Evolutionary conservation across 768 basidiomycete species (phyloP).

Genomic region (Ephemerocybe angulata): DNA sequence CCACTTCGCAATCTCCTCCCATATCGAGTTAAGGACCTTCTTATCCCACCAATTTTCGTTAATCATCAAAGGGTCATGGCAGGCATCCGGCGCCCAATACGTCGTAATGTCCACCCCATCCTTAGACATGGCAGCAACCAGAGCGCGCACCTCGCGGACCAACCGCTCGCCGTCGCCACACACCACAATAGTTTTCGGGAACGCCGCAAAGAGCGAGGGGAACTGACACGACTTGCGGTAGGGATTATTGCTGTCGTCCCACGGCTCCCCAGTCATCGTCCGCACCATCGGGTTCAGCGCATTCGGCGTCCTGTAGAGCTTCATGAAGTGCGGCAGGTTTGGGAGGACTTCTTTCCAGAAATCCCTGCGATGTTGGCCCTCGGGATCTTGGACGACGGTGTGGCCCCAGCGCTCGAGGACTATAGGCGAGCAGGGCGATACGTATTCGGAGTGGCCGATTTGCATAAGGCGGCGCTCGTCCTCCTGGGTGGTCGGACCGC

Average conservation of each 20-base stretch:
- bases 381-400: constrained; percentile 28
- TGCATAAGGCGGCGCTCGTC: constrained; percentile 31
- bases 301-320: constrained; percentile 14
- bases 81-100: constrained; percentile 36
- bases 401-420: constrained; percentile 39
- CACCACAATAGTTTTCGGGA: constrained; percentile 42
- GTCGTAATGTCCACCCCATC: constrained; percentile 34
- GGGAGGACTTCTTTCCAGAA: constrained; percentile 19
- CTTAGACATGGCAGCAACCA: constrained; percentile 36
- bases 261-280: constrained; percentile 1
- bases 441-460: constrained; percentile 39
- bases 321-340: constrained; percentile 16
- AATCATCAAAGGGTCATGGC: constrained; percentile 45
- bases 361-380: constrained; percentile 21
- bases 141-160: constrained; percentile 42
- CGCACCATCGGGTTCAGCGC: constrained; percentile 12
- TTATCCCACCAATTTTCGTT: constrained; percentile 44
- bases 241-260: constrained; percentile 15
- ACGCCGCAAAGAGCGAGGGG: constrained; percentile 41
- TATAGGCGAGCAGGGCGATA: constrained; percentile 37
- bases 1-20: constrained; percentile 36
- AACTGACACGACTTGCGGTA: constrained; percentile 25
- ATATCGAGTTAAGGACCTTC: constrained; percentile 32
- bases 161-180: constrained; percentile 51
- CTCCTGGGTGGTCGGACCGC: constrained; percentile 19